Percentiles rank a stretch among this genome's conserved stretches.
Conservation (phyloP, 768 basidiomycete genomes). For the Suillus brevipes region DNA sequence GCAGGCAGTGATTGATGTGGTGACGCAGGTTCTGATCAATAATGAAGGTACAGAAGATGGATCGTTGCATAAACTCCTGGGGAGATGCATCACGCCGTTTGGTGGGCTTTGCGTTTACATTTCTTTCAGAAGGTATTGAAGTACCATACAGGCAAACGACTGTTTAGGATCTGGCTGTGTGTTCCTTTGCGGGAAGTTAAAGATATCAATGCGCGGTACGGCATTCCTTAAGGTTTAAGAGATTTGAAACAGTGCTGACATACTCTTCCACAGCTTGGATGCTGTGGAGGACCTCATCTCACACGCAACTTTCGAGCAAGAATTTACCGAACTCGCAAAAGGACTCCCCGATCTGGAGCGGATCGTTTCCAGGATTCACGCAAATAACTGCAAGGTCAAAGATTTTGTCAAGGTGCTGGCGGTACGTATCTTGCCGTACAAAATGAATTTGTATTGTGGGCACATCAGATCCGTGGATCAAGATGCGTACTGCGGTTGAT, state of each 20-base stretch:
- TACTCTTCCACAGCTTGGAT: conserved; percentile 62
- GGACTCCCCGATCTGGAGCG: conserved; percentile 91
- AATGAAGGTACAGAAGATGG: conserved; percentile 94
- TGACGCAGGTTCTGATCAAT: conserved; percentile 73
- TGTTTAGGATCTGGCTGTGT: conserved; percentile 97
- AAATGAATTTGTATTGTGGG: conserved; percentile 2
- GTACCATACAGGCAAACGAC: conserved; percentile 69
- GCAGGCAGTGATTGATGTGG: conserved; percentile 8
- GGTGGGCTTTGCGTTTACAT: conserved; percentile 48
- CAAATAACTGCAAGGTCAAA: conserved; percentile 81
- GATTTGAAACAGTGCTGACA: conserved; percentile 15
- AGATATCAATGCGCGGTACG: conserved; percentile 87
- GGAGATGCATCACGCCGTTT: conserved; percentile 87
- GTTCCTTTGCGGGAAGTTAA: conserved; percentile 80
- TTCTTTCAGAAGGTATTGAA: conserved; percentile 2
- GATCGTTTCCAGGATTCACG: conserved; percentile 92
- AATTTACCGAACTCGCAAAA: conserved; percentile 76
- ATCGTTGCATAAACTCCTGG: conserved; percentile 78
- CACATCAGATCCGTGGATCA: neutral
- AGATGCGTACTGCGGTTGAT: neutral
- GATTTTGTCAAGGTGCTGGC: conserved; percentile 85
- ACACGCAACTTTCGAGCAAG: conserved; percentile 71
- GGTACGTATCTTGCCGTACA: conserved; percentile 41
- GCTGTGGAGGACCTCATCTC: conserved; percentile 90
- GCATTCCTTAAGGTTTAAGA: conserved; percentile 14